Conservation (phyloP, 1,284 basidiomycete genomes). For the Xerocomus amazonicus region DNA sequence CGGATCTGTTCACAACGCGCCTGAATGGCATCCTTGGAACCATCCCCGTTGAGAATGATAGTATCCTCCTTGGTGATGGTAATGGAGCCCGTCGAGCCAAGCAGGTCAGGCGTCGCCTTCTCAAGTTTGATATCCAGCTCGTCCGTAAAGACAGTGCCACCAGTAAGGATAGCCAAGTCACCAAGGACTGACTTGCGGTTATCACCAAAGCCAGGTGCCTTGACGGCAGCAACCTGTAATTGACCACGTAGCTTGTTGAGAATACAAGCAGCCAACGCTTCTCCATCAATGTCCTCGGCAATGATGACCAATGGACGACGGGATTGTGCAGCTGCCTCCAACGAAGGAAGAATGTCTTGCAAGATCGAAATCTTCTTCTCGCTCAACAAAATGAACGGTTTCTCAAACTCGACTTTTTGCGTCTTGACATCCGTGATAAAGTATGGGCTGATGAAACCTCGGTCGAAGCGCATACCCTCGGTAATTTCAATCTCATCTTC, state of each 20-base stretch:
- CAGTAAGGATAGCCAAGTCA: constrained; percentile 95
- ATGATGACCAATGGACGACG: constrained; percentile 94
- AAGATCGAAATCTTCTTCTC: constrained; percentile 98
- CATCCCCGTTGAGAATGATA: constrained; percentile 92
- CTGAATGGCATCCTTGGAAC: constrained; percentile 81
- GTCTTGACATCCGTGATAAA: constrained; percentile 98
- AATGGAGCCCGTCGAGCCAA: constrained; percentile 89
- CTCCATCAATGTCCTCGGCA: constrained; percentile 96
- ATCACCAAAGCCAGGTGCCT: constrained; percentile 98
- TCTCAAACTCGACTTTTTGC: constrained; percentile 97
- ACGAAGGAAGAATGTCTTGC: constrained; percentile 92
- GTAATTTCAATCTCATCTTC: constrained; percentile 99
- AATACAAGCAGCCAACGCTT: constrained; percentile 96
- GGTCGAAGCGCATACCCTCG: constrained; percentile 99
- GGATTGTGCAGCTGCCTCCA: constrained; percentile 89
- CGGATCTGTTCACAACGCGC: constrained; percentile 96
- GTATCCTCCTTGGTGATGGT: constrained; percentile 99
- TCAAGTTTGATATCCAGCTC: constrained; percentile 99
- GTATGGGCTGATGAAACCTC: constrained; percentile 98
- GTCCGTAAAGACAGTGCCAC: constrained; percentile 96
- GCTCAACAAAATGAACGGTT: constrained; percentile 88
- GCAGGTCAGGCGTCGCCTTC: constrained; percentile 83
- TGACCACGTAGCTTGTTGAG: constrained; percentile 99
- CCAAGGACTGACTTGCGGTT: constrained; percentile 98
- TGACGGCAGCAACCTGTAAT: constrained; percentile 89